These are phyloP conservation scores for Erodium texanum DNA, from an alignment of 441 rosid genomes.

Conservation along the genomic window DNA sequence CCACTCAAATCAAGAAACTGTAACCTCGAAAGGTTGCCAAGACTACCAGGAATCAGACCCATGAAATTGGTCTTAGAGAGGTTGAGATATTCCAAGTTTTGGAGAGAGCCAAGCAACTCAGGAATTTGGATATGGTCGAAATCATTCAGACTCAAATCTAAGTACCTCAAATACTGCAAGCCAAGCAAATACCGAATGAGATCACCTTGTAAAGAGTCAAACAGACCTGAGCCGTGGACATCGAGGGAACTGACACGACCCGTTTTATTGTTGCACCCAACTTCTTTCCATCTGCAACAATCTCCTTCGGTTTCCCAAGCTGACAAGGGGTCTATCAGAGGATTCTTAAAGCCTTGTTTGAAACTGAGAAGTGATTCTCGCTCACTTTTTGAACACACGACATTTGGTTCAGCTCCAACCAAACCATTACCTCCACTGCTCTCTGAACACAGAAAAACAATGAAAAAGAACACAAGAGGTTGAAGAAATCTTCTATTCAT, in stretches of 20 bases:
- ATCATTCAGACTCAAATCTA: constrained; percentile 18
- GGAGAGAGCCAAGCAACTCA: constrained; percentile 12
- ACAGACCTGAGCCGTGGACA: neutral
- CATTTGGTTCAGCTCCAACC: neutral
- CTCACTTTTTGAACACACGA: neutral
- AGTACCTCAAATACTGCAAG: constrained; percentile 14
- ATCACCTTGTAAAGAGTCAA: neutral
- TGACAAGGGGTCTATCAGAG: neutral
- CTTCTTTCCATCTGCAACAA: constrained; percentile 20
- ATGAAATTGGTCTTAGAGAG: neutral
- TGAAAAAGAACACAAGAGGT: neutral
- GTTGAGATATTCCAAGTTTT: neutral
- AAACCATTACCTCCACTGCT: neutral
- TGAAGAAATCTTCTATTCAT: neutral
- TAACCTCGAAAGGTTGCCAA: constrained; percentile 21
- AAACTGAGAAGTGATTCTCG: constrained; percentile 9
- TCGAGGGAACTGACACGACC: constrained; percentile 8
- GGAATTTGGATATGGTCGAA: constrained; percentile 12
- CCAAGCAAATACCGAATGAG: constrained; percentile 14
- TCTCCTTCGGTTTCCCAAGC: neutral
- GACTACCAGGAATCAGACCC: constrained; percentile 12
- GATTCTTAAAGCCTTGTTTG: constrained; percentile 5
- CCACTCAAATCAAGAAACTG: constrained; percentile 12
- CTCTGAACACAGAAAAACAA: neutral
- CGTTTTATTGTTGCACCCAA: constrained; percentile 7